Evolutionary conservation across 495 filamentous ascomycete genomes (phyloP), one percentile per base, ranked within the genome.

Genomic region (Paragyromitra xinjiangensis): DNA sequence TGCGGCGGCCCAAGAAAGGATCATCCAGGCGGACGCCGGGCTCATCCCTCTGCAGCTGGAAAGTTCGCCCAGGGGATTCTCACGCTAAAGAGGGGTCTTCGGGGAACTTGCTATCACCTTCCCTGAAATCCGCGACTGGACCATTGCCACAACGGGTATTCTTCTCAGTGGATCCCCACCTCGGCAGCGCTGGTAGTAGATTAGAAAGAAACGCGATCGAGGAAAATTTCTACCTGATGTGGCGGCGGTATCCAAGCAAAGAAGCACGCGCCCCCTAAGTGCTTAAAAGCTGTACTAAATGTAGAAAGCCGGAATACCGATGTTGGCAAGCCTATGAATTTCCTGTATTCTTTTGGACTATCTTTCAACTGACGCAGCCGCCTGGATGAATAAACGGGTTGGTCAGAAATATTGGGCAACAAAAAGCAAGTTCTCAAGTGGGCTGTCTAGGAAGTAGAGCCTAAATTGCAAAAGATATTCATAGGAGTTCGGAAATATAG

Each of bases 281-380:
- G 29, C 29, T 34, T 34, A 34, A 34, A 34, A 34, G 29, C 29
- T 34, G 29, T 34, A 3, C 67, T 14, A 51, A 42, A 59, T 65
- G 40, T 45, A 66, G 65, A 44, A 71, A 50, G 50, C 42, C 59
- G 56, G 34, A 65, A 70, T 75, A 51, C 56, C 63, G 48, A 55
- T 69, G 64, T 68, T 62, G 58, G 70, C 58, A 73, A 65, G 70
- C 71, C 71, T 73, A 59, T 67, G 71, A 59, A 45, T 66, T 64
- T 59, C 62, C 61, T 51, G 70, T 63, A 19, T 73, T 64, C 19
- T 48, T 71, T 51, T 53, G n/a, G 44, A 70, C 63, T 24, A 29
- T 58, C 34, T 75, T 61, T 34, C 48, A 34, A 78, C 55, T 48
- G 26, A 71, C 64, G 40, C 64, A 76, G 63, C 64, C 48, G 29